Conservation (phyloP, 441 rosid species). For the Populus hybrid region DNA sequence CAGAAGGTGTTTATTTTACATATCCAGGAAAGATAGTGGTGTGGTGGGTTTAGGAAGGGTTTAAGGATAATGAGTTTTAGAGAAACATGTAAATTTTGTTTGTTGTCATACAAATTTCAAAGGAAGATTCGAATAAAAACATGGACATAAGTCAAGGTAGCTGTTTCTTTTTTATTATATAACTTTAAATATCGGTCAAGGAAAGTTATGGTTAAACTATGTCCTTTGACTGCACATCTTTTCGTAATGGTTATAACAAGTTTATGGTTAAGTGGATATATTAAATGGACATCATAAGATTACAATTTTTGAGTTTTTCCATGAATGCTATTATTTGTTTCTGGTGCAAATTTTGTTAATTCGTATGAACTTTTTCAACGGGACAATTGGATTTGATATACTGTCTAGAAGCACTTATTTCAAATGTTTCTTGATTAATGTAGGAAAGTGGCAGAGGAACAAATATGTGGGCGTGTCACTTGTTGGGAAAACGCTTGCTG, state of each 20-base stretch:
- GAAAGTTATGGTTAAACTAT: background rate
- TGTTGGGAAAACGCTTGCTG: slow-evolving; percentile 90
- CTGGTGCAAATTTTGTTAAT: background rate
- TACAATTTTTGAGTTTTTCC: background rate
- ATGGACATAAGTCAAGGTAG: background rate
- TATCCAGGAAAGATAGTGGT: background rate
- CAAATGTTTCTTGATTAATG: slow-evolving; percentile 5
- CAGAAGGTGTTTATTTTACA: background rate
- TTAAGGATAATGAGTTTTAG: background rate
- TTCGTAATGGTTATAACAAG: background rate
- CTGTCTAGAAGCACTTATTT: background rate
- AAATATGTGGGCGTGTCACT: slow-evolving; percentile 96
- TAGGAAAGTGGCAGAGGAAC: slow-evolving; percentile 92
- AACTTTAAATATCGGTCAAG: background rate
- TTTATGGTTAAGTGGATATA: background rate
- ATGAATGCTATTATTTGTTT: background rate
- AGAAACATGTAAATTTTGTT: background rate
- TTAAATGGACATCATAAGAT: background rate
- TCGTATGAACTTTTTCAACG: background rate
- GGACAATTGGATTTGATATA: background rate
- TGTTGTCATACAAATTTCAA: background rate
- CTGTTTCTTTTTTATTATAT: background rate
- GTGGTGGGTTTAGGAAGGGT: background rate
- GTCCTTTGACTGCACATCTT: background rate
- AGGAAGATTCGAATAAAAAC: background rate